Percentiles rank a stretch among this genome's conserved stretches.
Evolutionary conservation across 164 flowering plant species (phyloP).

Genomic region (Annona squamosa): DNA sequence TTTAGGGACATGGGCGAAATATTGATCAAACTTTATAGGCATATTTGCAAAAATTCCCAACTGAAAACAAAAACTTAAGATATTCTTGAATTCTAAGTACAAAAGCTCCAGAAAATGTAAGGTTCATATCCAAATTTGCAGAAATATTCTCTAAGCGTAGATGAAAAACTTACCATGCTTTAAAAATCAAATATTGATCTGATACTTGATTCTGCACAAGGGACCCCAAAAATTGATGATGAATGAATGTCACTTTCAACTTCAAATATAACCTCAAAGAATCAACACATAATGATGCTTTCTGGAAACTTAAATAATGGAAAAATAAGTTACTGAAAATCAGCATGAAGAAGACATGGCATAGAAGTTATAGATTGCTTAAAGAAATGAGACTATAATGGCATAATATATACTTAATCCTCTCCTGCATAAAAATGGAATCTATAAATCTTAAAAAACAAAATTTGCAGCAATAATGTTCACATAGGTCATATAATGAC

Average conservation of each 20-base stretch:
- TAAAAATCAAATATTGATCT: not conserved
- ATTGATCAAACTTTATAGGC: too few relatives aligned
- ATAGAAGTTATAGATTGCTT: too few relatives aligned
- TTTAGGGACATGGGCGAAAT: too few relatives aligned
- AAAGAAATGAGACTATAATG: too few relatives aligned
- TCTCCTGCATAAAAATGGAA: too few relatives aligned
- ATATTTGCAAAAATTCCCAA: too few relatives aligned
- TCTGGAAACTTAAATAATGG: not conserved
- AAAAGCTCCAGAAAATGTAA: not conserved
- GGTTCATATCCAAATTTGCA: not conserved
- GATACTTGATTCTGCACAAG: not conserved
- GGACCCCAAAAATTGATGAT: not conserved
- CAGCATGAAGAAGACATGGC: too few relatives aligned
- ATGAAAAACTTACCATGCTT: constrained; percentile 7
- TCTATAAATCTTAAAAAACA: too few relatives aligned
- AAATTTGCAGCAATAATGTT: not conserved
- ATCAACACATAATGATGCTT: not conserved
- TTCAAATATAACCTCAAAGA: not conserved
- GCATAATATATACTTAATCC: too few relatives aligned
- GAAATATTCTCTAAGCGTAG: not conserved
- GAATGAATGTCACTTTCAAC: not conserved
- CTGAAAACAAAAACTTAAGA: too few relatives aligned
- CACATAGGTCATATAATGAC: not conserved
- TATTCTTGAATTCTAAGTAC: not conserved
- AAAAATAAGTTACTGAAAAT: not conserved